Percentiles rank a stretch among this genome's conserved stretches.
phyloP scores from a whole-genome alignment of 2,329 filamentous ascomycete genomes.

The Magnaporthiopsis incrustans region DNA sequence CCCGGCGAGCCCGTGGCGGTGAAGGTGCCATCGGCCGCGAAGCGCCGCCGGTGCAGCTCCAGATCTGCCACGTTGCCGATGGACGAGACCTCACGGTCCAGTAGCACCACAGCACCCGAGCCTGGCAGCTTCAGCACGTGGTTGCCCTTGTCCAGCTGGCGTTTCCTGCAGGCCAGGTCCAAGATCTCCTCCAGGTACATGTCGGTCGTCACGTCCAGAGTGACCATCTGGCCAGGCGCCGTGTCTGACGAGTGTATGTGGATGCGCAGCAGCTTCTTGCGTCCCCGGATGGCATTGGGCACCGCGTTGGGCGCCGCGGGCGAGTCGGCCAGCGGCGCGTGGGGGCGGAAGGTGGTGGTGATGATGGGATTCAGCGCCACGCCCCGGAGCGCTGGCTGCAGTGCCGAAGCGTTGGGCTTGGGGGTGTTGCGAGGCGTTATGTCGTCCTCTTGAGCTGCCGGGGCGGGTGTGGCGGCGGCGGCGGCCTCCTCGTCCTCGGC shows the following conservation, averaged over 20 bases:
- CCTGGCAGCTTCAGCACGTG: constrained; percentile 72
- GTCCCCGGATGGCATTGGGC: constrained; percentile 44
- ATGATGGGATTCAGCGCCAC: constrained; percentile 49
- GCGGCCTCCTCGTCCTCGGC: constrained; percentile 42
- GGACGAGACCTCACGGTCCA: constrained; percentile 71
- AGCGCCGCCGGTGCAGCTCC: constrained; percentile 67
- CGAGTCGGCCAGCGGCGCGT: constrained; percentile 48
- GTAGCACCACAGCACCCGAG: constrained; percentile 65
- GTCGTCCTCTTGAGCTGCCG: constrained; percentile 30
- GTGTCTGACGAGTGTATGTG: constrained; percentile 64
- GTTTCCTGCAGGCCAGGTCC: constrained; percentile 67
- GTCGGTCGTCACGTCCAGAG: constrained; percentile 69
- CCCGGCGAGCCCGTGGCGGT: constrained; percentile 60
- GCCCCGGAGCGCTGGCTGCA: constrained; percentile 21
- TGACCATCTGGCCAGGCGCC: constrained; percentile 64
- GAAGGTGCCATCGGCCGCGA: constrained; percentile 65
- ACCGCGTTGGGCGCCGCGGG: constrained; percentile 39
- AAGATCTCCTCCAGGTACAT: constrained; percentile 78
- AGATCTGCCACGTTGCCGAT: constrained; percentile 68
- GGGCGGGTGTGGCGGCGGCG: constrained; percentile 44
- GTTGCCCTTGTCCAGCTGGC: constrained; percentile 69
- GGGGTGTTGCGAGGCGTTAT: constrained; percentile 40
- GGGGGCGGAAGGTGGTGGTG: constrained; percentile 50
- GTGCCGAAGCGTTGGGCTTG: constrained; percentile 27
- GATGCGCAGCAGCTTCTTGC: constrained; percentile 63